phyloP scores from a whole-genome alignment of 768 basidiomycete genomes.

The Calvatia gigantea region DNA sequence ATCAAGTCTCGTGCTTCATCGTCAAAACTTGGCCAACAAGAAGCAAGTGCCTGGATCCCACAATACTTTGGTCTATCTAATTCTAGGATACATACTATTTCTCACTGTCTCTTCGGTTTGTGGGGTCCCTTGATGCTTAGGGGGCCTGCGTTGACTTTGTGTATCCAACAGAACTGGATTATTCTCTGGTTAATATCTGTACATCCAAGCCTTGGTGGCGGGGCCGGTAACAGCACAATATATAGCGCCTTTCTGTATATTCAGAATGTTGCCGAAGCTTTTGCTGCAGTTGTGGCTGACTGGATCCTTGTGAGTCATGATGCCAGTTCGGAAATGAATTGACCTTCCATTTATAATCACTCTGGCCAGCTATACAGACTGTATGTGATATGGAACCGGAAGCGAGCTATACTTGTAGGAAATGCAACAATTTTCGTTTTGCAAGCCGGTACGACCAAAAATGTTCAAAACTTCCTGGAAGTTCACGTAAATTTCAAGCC shows the following conservation, averaged over 20 bases:
- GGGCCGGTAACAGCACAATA: background rate
- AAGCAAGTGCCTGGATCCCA: background rate
- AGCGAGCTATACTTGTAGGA: background rate
- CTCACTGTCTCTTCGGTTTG: background rate
- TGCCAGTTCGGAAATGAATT: too few relatives aligned
- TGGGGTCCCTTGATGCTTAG: background rate
- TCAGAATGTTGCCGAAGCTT: background rate
- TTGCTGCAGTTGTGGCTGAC: slow-evolving; percentile 1
- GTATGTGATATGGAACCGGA: slow-evolving; percentile 1
- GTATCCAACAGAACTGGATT: background rate
- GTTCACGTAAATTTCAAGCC: background rate
- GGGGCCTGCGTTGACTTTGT: background rate
- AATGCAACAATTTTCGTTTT: background rate
- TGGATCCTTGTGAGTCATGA: background rate
- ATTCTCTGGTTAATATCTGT: background rate
- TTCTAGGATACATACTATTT: background rate
- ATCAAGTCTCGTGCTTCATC: slow-evolving; percentile 1
- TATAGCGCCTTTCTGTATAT: background rate
- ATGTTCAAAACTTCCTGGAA: background rate
- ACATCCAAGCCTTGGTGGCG: background rate
- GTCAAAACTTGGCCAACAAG: background rate
- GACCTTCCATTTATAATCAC: background rate
- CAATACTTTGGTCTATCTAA: background rate
- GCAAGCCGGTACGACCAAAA: background rate
- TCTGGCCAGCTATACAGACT: background rate